Evolutionary conservation across 2,329 filamentous ascomycete genomes (phyloP), one percentile per base, ranked within the genome.

Genomic region (Colletotrichum karsti): DNA sequence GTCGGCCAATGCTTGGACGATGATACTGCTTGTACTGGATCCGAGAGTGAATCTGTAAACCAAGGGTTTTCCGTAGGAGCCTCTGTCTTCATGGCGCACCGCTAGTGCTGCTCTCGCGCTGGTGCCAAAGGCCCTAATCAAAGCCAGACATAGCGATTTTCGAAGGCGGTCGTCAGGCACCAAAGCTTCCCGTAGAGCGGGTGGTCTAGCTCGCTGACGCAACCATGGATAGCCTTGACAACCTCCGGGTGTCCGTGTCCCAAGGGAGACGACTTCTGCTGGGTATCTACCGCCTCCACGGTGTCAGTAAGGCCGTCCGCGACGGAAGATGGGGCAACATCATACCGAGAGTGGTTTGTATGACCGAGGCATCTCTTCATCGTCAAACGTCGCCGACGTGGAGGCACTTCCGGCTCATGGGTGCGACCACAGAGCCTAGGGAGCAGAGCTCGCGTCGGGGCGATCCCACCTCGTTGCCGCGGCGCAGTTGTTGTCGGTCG

Each of bases 251-350:
- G 83, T 1, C 83, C 83, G 72, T 90, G 88, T 7, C 87, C 88
- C 1, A 90, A 77, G 0, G 90, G 79, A 35, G 83, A 89, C 7
- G 82, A 85, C 86, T 90, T 90, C 69, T 90, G 88, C 87, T 87
- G 0, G 87, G 89, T 1, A 87, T 90, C 77, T 84, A 89, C 75
- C 90, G 87, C 1, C 90, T 10, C 15, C 18, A 9, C 12, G 15
- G 13, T 35, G 59, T 44, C 10, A 30, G 12, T 7, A 42, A 57
- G 41, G 59, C 33, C 26, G 15, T 37, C 26, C n/a, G 7, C 33
- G 24, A 9, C 35, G 13, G 12, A 7, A 57, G 26, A 10, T 28
- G 30, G 3, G 55, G 20, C 5, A 10, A 20, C n/a, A 28, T 28
- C 28, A 55, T 28, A 13, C 7, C 18, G 15, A 81, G 60, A 90